A percentile compares a stretch with the other conserved stretches of the same genome.
Evolutionary conservation across 768 basidiomycete genomes (phyloP).

Genomic region (Leucosporidium yakuticum): DNA sequence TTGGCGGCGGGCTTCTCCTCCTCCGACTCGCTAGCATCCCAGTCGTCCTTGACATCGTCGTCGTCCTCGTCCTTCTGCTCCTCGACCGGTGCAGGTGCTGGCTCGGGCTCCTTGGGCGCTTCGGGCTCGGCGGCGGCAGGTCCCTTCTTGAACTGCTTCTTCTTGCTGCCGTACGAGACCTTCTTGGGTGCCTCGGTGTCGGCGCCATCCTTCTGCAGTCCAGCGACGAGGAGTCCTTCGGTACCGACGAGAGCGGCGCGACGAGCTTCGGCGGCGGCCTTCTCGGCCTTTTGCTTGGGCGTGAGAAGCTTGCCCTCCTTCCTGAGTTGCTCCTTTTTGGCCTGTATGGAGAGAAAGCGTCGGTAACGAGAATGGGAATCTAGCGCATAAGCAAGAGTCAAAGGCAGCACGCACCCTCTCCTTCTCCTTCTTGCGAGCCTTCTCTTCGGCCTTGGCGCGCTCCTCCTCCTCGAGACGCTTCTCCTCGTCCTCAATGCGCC

Average conservation of each 20-base stretch:
- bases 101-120: constrained; percentile 25
- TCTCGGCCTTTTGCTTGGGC: constrained; percentile 96
- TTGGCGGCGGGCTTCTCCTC: constrained; percentile 40
- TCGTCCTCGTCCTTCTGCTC: constrained; percentile 50
- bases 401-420: constrained; percentile 62
- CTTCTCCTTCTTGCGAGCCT: constrained; percentile 80
- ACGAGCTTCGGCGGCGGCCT: constrained; percentile 79
- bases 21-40: constrained; percentile 56
- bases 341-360: constrained; percentile 49
- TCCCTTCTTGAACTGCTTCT: constrained; percentile 27
- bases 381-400: constrained; percentile 4
- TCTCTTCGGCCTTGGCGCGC: constrained; percentile 88
- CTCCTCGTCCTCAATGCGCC: constrained; percentile 54
- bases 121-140: not conserved
- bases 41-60: constrained; percentile 50
- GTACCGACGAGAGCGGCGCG: constrained; percentile 83
- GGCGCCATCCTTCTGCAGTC: constrained; percentile 50
- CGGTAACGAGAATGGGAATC: not conserved
- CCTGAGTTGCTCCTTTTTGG: constrained; percentile 79
- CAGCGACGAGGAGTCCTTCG: constrained; percentile 79
- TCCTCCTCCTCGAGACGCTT: constrained; percentile 68
- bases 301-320: constrained; percentile 91
- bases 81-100: constrained; percentile 38
- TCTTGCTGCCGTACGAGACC: constrained; percentile 64
- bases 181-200: constrained; percentile 54